Percentiles rank a stretch among this genome's conserved stretches.
These are phyloP conservation scores for Cercospora canescens DNA, from an alignment of 2,329 filamentous ascomycete species.

Conservation along the genomic window DNA sequence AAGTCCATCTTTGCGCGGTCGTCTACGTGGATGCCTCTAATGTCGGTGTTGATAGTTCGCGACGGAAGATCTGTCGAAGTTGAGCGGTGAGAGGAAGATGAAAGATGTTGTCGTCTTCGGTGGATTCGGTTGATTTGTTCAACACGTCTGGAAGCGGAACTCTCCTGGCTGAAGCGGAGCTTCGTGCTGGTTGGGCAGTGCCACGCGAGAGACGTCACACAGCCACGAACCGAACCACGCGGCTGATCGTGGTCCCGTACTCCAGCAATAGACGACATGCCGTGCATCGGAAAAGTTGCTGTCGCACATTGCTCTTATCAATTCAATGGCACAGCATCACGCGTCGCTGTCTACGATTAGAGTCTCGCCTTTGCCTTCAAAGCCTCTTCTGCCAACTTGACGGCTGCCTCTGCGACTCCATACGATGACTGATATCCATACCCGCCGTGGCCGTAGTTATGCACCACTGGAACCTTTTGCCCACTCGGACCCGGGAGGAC, in stretches of 20 bases:
- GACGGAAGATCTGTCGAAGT: not conserved
- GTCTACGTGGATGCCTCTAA: not conserved
- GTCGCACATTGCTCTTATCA: no score
- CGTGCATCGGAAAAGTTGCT: no score
- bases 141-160: conserved; percentile 9
- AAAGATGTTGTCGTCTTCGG: not conserved
- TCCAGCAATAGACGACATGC: not conserved
- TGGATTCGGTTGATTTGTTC: conserved; percentile 9
- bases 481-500: conserved; percentile 52
- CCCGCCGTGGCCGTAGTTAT: conserved; percentile 78
- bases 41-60: not conserved
- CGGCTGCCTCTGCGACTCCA: conserved; percentile 44
- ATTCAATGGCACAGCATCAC: not conserved
- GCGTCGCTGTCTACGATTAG: conserved; percentile 24
- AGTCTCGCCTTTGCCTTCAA: conserved; percentile 30
- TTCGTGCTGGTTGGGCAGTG: not conserved
- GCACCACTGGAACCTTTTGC: conserved; percentile 62
- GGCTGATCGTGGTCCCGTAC: not conserved
- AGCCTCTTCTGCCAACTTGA: conserved; percentile 41
- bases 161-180: not conserved
- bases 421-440: conserved; percentile 66
- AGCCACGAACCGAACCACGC: not conserved
- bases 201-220: not conserved
- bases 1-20: conserved; percentile 69
- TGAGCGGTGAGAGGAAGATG: not conserved